Conservation (phyloP, 2,329 filamentous ascomycete genomes). For the Xenosphaeropsis pyriputrescens region DNA sequence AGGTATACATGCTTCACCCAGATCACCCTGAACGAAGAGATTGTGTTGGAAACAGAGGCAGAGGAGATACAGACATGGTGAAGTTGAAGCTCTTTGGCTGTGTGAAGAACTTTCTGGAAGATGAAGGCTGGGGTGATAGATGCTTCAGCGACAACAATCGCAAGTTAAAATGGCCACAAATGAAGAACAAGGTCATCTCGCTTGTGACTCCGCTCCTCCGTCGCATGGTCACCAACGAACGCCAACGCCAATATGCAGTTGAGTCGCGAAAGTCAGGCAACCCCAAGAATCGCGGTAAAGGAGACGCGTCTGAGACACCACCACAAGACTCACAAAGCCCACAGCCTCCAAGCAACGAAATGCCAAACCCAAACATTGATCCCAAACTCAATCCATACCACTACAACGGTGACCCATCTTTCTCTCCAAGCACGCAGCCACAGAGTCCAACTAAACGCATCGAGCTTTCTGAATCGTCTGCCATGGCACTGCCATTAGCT, state of each 20-base stretch:
- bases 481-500: neutral
- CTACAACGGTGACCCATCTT: conserved; percentile 1
- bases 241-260: conserved; percentile 15
- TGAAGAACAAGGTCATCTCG: conserved; percentile 12
- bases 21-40: conserved; percentile 14
- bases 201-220: conserved; percentile 15
- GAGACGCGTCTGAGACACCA: neutral
- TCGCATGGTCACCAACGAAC: conserved; percentile 19
- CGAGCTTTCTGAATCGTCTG: neutral
- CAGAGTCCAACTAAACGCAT: neutral
- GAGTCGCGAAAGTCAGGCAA: conserved; percentile 7
- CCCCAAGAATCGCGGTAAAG: neutral
- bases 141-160: conserved; percentile 10
- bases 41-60: conserved; percentile 11
- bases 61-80: conserved; percentile 11
- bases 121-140: conserved; percentile 16
- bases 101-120: conserved; percentile 13
- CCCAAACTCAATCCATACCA: conserved; percentile 3
- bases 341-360: neutral
- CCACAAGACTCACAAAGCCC: neutral
- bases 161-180: conserved; percentile 15
- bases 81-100: conserved; percentile 15
- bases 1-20: conserved; percentile 17
- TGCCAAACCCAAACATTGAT: conserved; percentile 2
- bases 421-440: neutral